A percentile compares a stretch with the other conserved stretches of the same genome.
These are phyloP conservation scores for Coemansia sp. DNA, from an alignment of 192 early-diverging fungal species.

Conservation along the genomic window DNA sequence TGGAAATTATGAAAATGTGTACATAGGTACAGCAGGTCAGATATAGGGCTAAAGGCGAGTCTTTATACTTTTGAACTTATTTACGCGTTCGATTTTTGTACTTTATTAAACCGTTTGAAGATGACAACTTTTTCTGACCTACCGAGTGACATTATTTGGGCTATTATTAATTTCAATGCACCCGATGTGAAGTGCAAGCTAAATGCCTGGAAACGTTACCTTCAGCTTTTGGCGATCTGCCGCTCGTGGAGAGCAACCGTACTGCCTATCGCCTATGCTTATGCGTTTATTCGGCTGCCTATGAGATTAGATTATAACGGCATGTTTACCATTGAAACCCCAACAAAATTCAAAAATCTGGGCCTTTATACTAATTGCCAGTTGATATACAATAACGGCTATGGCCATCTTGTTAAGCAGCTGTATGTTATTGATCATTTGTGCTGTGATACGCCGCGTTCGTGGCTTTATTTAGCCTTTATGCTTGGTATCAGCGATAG, in stretches of 20 bases:
- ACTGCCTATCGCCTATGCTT: background rate
- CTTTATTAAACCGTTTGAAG: background rate
- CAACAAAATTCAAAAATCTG: too few relatives aligned
- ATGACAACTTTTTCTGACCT: background rate
- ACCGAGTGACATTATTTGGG: background rate
- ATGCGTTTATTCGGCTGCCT: too few relatives aligned
- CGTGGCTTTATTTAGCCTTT: background rate
- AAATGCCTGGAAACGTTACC: background rate
- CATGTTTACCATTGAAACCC: too few relatives aligned
- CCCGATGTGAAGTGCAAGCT: background rate
- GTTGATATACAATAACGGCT: background rate
- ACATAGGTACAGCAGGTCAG: too few relatives aligned
- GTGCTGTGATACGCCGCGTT: background rate
- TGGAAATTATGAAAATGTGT: too few relatives aligned
- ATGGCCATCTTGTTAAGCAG: background rate
- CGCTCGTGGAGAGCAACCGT: background rate
- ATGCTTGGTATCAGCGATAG: background rate
- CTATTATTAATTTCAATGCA: background rate
- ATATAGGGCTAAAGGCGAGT: too few relatives aligned
- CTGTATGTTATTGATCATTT: background rate
- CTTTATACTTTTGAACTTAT: background rate
- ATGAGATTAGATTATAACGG: too few relatives aligned
- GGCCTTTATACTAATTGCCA: background rate
- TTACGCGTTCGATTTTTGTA: background rate
- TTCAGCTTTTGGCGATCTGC: background rate